phyloP scores from a whole-genome alignment of 2,329 filamentous ascomycete genomes.

The Nemania sp. region DNA sequence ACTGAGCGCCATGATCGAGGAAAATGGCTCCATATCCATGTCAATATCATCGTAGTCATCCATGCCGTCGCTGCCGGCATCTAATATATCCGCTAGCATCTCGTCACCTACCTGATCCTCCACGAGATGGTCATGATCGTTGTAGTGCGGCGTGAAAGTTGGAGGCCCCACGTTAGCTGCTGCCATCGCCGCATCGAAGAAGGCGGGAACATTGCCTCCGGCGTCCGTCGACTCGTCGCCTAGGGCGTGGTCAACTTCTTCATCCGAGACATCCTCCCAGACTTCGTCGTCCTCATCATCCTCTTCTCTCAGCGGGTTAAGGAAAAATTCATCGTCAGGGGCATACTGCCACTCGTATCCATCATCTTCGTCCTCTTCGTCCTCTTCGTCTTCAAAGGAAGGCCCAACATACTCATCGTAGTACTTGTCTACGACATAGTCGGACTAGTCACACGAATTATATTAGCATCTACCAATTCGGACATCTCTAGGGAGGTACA shows the following conservation, averaged over 20 bases:
- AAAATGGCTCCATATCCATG: not conserved
- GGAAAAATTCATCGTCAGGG: too few species aligned
- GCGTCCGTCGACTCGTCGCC: not conserved
- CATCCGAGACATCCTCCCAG: constrained; percentile 20
- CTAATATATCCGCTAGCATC: not conserved
- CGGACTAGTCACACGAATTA: not conserved
- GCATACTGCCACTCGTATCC: too few species aligned
- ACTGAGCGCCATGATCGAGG: not conserved
- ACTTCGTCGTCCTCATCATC: constrained; percentile 2
- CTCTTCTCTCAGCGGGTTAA: too few species aligned
- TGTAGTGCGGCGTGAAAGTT: not conserved
- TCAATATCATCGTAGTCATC: not conserved
- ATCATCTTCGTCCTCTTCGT: too few species aligned
- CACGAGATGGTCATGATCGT: not conserved
- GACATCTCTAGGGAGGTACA: not conserved
- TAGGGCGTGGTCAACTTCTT: constrained; percentile 6
- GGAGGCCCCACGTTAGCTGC: not conserved
- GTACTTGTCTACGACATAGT: constrained; percentile 16
- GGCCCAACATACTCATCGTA: constrained; percentile 23
- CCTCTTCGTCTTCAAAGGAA: constrained; percentile 8
- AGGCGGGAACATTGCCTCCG: not conserved
- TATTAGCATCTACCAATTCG: not conserved
- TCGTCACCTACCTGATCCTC: not conserved
- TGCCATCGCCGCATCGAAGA: not conserved
- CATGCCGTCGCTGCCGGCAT: not conserved